These are phyloP conservation scores for Russula dissimulans DNA, from an alignment of 768 basidiomycete genomes.

Conservation along the genomic window DNA sequence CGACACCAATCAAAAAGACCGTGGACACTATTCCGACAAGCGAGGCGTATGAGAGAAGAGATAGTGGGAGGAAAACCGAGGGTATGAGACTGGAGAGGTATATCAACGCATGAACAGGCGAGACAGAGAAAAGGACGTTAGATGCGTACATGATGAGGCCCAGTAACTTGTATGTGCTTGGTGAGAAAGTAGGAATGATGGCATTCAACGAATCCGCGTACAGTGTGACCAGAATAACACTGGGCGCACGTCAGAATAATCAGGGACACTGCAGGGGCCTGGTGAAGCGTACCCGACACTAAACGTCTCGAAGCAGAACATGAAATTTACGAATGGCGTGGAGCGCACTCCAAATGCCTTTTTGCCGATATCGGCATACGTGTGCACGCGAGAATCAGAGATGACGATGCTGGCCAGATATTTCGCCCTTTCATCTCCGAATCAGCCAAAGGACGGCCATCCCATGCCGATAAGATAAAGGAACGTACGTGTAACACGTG, in stretches of 20 bases:
- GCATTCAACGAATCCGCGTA: constrained; percentile 80
- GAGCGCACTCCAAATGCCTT: constrained; percentile 80
- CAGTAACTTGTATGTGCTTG: constrained; percentile 65
- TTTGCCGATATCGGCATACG: constrained; percentile 84
- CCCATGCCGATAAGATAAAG: neutral
- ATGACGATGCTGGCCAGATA: constrained; percentile 71
- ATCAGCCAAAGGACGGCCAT: neutral
- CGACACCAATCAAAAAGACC: constrained; percentile 60
- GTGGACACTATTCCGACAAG: constrained; percentile 78
- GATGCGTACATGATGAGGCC: constrained; percentile 57
- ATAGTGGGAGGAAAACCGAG: constrained; percentile 77
- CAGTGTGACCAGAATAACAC: constrained; percentile 81
- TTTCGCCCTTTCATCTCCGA: constrained; percentile 53
- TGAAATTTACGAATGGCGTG: constrained; percentile 49
- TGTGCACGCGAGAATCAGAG: constrained; percentile 56
- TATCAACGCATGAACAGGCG: neutral
- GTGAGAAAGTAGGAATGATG: constrained; percentile 56
- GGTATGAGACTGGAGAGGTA: constrained; percentile 55
- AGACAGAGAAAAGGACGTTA: neutral
- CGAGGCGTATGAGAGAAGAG: constrained; percentile 81
- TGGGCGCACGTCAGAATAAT: constrained; percentile 23
- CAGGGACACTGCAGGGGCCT: neutral
- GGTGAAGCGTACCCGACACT: constrained; percentile 51
- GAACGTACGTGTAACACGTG: constrained; percentile 81
- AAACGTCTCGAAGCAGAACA: constrained; percentile 86